Evolutionary conservation across 2,329 filamentous ascomycete species (phyloP), one percentile per base, ranked within the genome.

Genomic region (Tolypocladium inflatum): DNA sequence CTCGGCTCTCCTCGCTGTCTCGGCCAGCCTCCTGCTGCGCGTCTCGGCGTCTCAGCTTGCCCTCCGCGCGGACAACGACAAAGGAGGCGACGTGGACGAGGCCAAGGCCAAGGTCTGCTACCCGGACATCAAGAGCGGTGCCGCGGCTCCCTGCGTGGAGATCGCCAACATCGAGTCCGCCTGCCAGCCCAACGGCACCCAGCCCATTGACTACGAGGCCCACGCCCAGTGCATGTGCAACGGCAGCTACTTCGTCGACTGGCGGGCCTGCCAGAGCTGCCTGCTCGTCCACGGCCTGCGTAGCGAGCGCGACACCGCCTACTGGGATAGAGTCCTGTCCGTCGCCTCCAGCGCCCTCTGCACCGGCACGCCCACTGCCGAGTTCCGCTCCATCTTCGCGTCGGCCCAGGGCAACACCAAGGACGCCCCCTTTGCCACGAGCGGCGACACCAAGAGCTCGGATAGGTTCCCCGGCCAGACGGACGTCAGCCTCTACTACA

Each of bases 401-500:
- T 68, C 65, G 38, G 67, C 66, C 33, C 65, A 64, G 50, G 63
- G 62, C 5, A 65, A 68, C 26, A 59, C 68, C 19, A 59, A 60
- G 4, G 56, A 19, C 13, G 58, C 57, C 13, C 55, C 58, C 26
- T 26, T 51, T 54, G 69, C 67, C 11, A 73, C 70, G 2, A 67
- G 67, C 2, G 69, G 70, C 30, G 68, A 60, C 13, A 74, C 72
- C 3, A 63, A 58, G 38, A 61, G 59, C 13, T 69, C 59, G 11
- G 74, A 77, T 62, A 60, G 64, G 26, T 72, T 65, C 39, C 69
- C 68, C 2, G 67, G 72, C 37, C 62, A 73, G 63, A 71, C 74
- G 45, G 74, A 70, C n/a, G 69, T 76, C 13, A 74, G 71, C 58
- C 60, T 76, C 38, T 78, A 78, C 63, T 77, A 73, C 64, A 78